A percentile compares a stretch with the other conserved stretches of the same genome.
Conservation (phyloP, 1,284 basidiomycete species). For the Marasmius tenuissimus region DNA sequence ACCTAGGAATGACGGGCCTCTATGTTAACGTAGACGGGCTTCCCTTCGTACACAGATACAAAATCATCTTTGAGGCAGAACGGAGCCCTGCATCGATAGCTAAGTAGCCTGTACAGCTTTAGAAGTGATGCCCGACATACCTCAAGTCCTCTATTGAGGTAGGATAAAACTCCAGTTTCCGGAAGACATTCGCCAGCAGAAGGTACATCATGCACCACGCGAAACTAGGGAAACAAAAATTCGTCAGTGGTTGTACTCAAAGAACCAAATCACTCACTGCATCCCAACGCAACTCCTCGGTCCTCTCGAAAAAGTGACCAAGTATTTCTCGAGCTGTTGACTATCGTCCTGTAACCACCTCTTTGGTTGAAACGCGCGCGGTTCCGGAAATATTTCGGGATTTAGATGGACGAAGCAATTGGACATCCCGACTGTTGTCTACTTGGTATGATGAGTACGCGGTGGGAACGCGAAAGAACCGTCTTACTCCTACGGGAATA, state of each 20-base stretch:
- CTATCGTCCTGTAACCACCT: slow-evolving; percentile 6
- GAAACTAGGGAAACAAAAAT: neutral
- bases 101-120: neutral
- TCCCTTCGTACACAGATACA: neutral
- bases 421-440: slow-evolving; percentile 3
- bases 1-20: neutral
- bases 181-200: neutral
- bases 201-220: neutral
- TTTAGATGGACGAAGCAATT: slow-evolving; percentile 1
- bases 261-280: slow-evolving; percentile 17
- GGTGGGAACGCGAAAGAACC: neutral
- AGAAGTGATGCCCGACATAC: neutral
- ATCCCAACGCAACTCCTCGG: slow-evolving; percentile 24
- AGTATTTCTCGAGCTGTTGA: slow-evolving; percentile 16
- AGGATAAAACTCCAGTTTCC: neutral
- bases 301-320: slow-evolving; percentile 21
- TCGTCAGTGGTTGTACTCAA: neutral
- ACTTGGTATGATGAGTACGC: neutral
- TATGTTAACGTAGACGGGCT: neutral
- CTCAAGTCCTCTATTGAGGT: neutral
- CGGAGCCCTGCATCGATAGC: neutral
- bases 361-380: slow-evolving; percentile 2
- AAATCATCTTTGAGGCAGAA: neutral
- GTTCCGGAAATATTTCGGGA: slow-evolving; percentile 6
- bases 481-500: neutral